Evolutionary conservation across 225 moss, liverwort and hornwort genomes (phyloP), one percentile per base, ranked within the genome.

Genomic region (Bryum argenteum): DNA sequence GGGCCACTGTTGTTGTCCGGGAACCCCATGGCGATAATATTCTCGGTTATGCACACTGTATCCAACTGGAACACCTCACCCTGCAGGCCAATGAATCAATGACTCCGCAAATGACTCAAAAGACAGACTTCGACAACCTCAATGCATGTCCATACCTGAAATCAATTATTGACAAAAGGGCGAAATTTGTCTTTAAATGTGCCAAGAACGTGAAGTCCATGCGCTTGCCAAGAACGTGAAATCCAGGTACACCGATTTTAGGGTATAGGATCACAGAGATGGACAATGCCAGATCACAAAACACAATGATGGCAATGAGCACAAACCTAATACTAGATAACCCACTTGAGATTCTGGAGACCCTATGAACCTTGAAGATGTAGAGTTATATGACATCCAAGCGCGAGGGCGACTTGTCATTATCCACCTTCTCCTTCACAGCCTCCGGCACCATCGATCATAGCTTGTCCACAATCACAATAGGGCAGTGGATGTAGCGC

Each of bases 21-120:
- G 66, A 96, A 93, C 11, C 93, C 96, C 93, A 91, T 81, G 10
- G 96, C 93, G 44, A 96, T 88, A 74, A 96, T 87, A 55, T 93
- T 93, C 76, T 88, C 91, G 50, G 93, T 93, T n/a, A 96, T 93
- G 63, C 93, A 93, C 15, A 83, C 83, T 76, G 93, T 86, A 76
- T 93, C 96, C 74, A 90, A 81, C 64, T 89, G 87, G 69, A 89
- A 93, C 38, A 88, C 90, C 67, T 89, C 90, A 77, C 91, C 91
- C 96, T 96, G 84, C 71, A 78, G 42, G 28, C 61, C 19, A 63
- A 74, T n/a, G 47, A 77, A 71, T 55, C 48, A 71, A n/a, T n/a
- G n/a, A n/a, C n/a, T n/a, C n/a, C n/a, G 48, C 37, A n/a, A 63
- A 43, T 9, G 4, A 43, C 12, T 9, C 3, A 9, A 43, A 7